Base-by-base conservation (phyloP, 805 yeast genomes). In the Saccharomycopsis vini region DNA sequence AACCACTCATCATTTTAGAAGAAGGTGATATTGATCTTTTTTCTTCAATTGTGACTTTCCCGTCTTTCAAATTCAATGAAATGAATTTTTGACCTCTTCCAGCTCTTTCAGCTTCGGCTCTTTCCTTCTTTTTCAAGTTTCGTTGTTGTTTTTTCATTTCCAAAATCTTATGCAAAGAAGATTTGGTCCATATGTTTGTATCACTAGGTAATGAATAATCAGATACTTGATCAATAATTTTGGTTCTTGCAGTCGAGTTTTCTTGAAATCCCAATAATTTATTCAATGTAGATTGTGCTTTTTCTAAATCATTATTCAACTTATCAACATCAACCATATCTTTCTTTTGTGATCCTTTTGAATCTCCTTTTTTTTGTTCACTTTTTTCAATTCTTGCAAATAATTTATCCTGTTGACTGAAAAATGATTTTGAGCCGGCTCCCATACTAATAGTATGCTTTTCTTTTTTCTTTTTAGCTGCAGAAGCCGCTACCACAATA, bases 161-260 rank as follows among this genome's bases (percentile, higher is more conserved):
- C 45, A 87, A 66, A 0, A 97, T 97, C 52, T 92, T 75, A 54
- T 94, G 97, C 42, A 80, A 71, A 0, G 81, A 79, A 1, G 95
- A 80, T 31, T 69, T 66, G 0, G 95, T 79, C 97, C 98, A 92
- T 50, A 81, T 65, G 52, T 75, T 81, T 32, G 71, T 55, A 26
- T 68, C 70, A 1, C 72, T 62, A 2, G 66, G 65, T 0, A 86
- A 75, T 13, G 85, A 94, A 58, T 75, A 86, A 58, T 92, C 98
- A 4, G 95, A 77, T 0, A 94, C 96, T 57, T 86, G 81, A 58
- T 92, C 99, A 32, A 94, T 89, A 50, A 92, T 87, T 53, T 76
- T 77, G 0, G 98, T 92, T 58, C 99, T 71, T 59, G 87, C 94
- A 1, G 89, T 85, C 5, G 94, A 84, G 15, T 89, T 78, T 2